Evolutionary conservation across 78 protist genomes (phyloP), one percentile per base, ranked within the genome.

Genomic region (Dictyostelium citrinum): DNA sequence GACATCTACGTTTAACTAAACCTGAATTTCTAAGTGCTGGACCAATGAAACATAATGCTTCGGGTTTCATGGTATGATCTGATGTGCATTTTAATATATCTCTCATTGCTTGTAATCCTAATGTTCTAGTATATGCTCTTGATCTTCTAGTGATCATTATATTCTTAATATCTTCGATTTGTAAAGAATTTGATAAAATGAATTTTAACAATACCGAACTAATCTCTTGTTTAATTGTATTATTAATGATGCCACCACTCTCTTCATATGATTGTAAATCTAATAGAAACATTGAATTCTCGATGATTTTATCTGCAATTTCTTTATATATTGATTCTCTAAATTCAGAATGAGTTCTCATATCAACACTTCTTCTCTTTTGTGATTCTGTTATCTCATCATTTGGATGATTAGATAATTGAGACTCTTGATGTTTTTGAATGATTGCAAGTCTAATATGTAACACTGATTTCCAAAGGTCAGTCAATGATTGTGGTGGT

Each of bases 11-110:
- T 46, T 78, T 81, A 2, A 84, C 95, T 3, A 77, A 24, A 4
- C 86, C 88, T 61, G 84, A 83, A 64, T 91, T 91, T 80, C 95
- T 61, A 5, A 91, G 74, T 51, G 95, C 95, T 5, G 95, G 95
- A 0, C 95, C 95, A 35, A 91, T 79, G n/a, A 76, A 82, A 43
- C 91, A 78, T 22, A 91, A 35, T 39, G 58, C 90, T 16, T 91
- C 95, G 3, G 55, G 85, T 75, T 84, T 91, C 95, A 91, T 91
- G 0, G 83, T 31, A 24, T 83, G 90, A 31, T 91, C 90, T 27
- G 90, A 77, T 3, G 91, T 83, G 39, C 92, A 91, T 33, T 82
- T 80, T 24, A 91, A 24, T 11, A 91, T 84, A 31, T 82, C 90
- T 1, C 37, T 71, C 86, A 91, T 84, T 14, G 95, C 85, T 58